Conservation (phyloP, 441 rosid genomes). For the Theobroma grandiflorum region DNA sequence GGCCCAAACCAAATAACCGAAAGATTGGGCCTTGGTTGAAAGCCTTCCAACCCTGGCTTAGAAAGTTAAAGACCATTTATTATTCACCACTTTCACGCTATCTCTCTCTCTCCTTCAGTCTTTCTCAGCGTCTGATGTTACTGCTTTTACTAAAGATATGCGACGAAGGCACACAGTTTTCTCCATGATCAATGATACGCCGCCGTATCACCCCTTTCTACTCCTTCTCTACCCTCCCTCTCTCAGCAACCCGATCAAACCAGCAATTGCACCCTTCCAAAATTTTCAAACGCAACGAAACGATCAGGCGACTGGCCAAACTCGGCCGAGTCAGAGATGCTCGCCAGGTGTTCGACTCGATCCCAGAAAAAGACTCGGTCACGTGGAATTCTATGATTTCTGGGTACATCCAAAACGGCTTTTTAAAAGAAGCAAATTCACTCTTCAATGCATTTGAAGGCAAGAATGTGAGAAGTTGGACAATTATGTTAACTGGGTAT, state of each 20-base stretch:
- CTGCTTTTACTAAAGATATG: not conserved
- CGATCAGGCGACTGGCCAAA: constrained; percentile 18
- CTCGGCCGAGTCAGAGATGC: constrained; percentile 36
- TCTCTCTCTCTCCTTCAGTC: no score
- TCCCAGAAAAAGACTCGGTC: constrained; percentile 32
- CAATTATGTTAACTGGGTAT: constrained; percentile 41
- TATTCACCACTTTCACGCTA: no score
- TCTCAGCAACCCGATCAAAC: not conserved
- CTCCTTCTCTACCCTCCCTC: not conserved
- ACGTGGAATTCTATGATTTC: constrained; percentile 41
- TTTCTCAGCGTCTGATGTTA: not conserved
- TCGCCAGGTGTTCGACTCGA: constrained; percentile 39
- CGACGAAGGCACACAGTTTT: not conserved
- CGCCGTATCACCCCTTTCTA: not conserved
- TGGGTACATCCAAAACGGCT: constrained; percentile 26
- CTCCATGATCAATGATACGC: not conserved
- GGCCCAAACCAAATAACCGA: no score
- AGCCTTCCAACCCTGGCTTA: no score
- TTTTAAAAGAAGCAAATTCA: constrained; percentile 30
- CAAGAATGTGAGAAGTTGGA: constrained; percentile 42
- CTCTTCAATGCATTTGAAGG: constrained; percentile 26
- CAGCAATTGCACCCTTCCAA: not conserved
- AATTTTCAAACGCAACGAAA: constrained; percentile 32
- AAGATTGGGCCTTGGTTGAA: no score
- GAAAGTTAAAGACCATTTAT: no score